Conservation (phyloP, 805 yeast species). For the Metschnikowia koreensis region DNA sequence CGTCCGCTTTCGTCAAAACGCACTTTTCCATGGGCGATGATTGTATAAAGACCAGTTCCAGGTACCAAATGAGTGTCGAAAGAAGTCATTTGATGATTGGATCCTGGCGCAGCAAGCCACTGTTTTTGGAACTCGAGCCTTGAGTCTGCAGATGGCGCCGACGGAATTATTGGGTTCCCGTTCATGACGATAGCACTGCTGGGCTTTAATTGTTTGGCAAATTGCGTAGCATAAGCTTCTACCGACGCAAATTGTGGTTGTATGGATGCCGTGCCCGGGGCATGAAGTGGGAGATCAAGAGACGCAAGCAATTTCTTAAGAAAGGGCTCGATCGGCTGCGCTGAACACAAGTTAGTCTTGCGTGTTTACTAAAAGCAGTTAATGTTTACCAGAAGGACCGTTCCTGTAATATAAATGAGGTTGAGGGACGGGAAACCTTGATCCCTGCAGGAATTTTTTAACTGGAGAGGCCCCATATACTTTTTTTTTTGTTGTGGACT, state of each 20-base stretch:
- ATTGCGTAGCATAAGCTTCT: constrained; percentile 43
- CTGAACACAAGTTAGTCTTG: constrained; percentile 18
- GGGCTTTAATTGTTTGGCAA: constrained; percentile 51
- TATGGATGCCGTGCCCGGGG: constrained; percentile 12
- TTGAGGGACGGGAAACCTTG: neutral
- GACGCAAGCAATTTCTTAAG: constrained; percentile 33
- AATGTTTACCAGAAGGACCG: too few species aligned
- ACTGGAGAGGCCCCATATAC: neutral
- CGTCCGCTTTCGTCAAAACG: constrained; percentile 75
- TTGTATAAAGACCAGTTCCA: constrained; percentile 54
- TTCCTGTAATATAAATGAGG: too few species aligned
- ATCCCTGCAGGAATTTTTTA: neutral
- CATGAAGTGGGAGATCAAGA: constrained; percentile 35
- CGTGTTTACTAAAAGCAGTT: neutral
- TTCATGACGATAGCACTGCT: constrained; percentile 55
- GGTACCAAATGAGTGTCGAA: constrained; percentile 68
- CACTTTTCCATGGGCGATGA: constrained; percentile 58
- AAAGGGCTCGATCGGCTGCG: constrained; percentile 41
- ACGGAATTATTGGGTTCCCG: constrained; percentile 50
- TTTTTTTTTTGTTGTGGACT: too few species aligned
- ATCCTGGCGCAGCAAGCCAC: constrained; percentile 55
- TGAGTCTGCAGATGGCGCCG: constrained; percentile 25
- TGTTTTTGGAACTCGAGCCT: constrained; percentile 53
- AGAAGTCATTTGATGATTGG: constrained; percentile 63
- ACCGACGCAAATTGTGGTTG: constrained; percentile 27